phyloP scores from a whole-genome alignment of 2,329 filamentous ascomycete genomes.

The Cytospora piceicola region DNA sequence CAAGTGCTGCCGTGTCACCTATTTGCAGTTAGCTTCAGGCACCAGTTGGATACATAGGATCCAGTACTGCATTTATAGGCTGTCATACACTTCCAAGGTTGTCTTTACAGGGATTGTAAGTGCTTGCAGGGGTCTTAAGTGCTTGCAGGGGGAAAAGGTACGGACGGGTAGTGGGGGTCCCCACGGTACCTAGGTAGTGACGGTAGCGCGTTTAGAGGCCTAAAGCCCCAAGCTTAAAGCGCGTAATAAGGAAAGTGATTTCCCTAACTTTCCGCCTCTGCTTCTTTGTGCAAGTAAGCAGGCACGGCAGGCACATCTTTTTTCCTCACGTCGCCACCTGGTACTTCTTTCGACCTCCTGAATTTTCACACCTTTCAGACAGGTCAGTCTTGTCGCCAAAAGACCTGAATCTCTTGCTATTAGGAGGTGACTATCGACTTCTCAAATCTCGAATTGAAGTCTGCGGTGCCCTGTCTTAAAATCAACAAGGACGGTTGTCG shows the following conservation, averaged over 20 bases:
- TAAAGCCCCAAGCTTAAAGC: neutral
- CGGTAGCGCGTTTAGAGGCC: neutral
- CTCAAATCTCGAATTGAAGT: neutral
- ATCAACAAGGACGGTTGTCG: neutral
- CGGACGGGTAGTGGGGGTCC: neutral
- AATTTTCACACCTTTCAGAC: neutral
- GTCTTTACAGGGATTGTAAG: neutral
- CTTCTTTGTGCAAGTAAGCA: neutral
- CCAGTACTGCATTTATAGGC: neutral
- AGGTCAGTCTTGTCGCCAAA: neutral
- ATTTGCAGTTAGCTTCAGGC: neutral
- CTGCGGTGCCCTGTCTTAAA: neutral
- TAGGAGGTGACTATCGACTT: neutral
- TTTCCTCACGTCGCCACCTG: neutral
- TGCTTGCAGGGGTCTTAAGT: conserved; percentile 2
- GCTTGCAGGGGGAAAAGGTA: neutral
- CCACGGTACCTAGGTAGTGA: neutral
- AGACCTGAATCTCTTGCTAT: neutral
- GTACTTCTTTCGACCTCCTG: neutral
- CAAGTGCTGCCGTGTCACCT: conserved; percentile 1
- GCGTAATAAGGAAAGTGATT: neutral
- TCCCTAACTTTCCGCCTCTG: neutral
- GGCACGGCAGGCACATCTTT: neutral
- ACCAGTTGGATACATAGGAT: neutral
- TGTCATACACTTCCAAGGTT: neutral